phyloP scores from a whole-genome alignment of 768 basidiomycete genomes.

The Podaxis rugospora region DNA sequence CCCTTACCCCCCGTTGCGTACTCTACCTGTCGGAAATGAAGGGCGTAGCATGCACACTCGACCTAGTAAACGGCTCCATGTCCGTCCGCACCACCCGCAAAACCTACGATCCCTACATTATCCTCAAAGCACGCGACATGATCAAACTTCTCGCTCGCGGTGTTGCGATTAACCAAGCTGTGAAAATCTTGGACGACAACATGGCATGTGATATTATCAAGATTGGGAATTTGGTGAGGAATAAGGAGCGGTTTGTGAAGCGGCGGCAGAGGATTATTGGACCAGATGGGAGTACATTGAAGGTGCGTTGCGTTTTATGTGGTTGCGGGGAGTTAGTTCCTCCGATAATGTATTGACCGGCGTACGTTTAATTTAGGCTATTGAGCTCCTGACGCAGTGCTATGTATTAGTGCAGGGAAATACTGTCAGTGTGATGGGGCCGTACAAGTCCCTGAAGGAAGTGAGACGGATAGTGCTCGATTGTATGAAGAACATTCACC shows the following conservation, averaged over 20 bases:
- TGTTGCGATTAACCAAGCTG: slow-evolving; percentile 79
- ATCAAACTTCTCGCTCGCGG: slow-evolving; percentile 93
- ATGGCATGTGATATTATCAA: slow-evolving; percentile 97
- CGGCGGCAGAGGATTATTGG: slow-evolving; percentile 94
- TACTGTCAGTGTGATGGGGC: slow-evolving; percentile 98
- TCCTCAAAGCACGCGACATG: slow-evolving; percentile 94
- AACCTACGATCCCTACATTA: slow-evolving; percentile 94
- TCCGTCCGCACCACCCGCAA: slow-evolving; percentile 95
- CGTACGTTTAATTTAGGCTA: slow-evolving; percentile 55
- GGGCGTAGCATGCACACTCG: slow-evolving; percentile 89
- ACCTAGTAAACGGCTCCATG: slow-evolving; percentile 96
- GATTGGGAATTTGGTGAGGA: slow-evolving; percentile 89
- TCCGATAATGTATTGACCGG: neutral
- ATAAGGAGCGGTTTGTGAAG: slow-evolving; percentile 97
- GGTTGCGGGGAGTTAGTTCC: neutral
- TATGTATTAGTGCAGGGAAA: slow-evolving; percentile 98
- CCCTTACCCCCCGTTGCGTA: neutral
- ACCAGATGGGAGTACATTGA: slow-evolving; percentile 94
- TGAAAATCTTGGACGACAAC: slow-evolving; percentile 86
- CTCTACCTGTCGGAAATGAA: neutral
- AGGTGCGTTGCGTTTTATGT: slow-evolving; percentile 47
- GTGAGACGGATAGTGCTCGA: slow-evolving; percentile 95
- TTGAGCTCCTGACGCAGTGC: slow-evolving; percentile 92
- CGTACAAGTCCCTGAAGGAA: slow-evolving; percentile 92
- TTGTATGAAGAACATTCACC: slow-evolving; percentile 99